Evolutionary conservation across 73 alveolate species (phyloP), one percentile per base, ranked within the genome.

Genomic region (Diophrys sp.): DNA sequence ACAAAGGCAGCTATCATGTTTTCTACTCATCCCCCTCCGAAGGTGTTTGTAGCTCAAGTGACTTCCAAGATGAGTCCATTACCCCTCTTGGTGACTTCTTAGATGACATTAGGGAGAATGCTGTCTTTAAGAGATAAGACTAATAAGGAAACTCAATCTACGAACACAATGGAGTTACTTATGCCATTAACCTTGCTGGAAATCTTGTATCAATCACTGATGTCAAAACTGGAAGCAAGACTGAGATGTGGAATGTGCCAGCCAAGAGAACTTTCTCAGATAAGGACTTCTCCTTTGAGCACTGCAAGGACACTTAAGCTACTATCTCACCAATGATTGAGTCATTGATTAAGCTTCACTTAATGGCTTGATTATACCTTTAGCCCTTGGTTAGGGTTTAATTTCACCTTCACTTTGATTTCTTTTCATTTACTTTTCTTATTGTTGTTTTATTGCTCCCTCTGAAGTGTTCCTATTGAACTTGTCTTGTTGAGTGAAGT

Each of bases 291-390:
- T 44, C 62, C 5, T 44, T 44, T 44, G 62, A 44, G 62, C 62
- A 44, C 62, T 44, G 62, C 62, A 44, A 18, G 18, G 62, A 44
- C 93, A 95, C 96, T 1, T 87, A 72, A 83, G 90, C 94, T 78
- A 96, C 88, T 75, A 80, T n/a, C n/a, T n/a, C n/a, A n/a, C n/a
- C n/a, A n/a, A n/a, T n/a, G n/a, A n/a, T n/a, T n/a, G n/a, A 96
- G 83, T n/a, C n/a, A n/a, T n/a, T n/a, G n/a, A n/a, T n/a, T n/a
- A n/a, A n/a, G n/a, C n/a, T n/a, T n/a, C n/a, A n/a, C n/a, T n/a
- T n/a, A n/a, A n/a, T n/a, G n/a, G n/a, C n/a, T n/a, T n/a, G n/a
- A n/a, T n/a, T n/a, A n/a, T n/a, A n/a, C n/a, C n/a, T n/a, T n/a
- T n/a, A n/a, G n/a, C n/a, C n/a, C n/a, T n/a, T n/a, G n/a, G n/a